Base-by-base conservation (phyloP, 306 rosid species). In the Lathyrus sativus region DNA sequence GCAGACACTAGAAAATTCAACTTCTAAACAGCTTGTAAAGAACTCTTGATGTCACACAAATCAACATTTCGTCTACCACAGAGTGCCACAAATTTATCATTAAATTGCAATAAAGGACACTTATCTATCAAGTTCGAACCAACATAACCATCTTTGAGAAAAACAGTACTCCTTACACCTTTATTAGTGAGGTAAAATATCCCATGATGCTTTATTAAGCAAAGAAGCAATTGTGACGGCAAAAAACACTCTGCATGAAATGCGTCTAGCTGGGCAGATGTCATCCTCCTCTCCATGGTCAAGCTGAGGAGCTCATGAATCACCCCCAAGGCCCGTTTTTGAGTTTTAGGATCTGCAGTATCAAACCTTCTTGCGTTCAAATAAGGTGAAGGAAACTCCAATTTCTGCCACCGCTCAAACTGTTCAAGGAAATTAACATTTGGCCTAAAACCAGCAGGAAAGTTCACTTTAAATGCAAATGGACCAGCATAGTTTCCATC, bases 301-400 rank as follows among this genome's bases (percentile, higher is more conserved):
- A 92, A 81, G 75, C 96, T 86, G 26, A 92, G 84, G 5, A 92
- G 88, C 86, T 92, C 98, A 42, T 92, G 96, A 68, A 92, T 84
- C 67, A 90, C 91, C 0, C 81, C 96, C 17, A 92, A 84, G 7
- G 82, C 79, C 7, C 93, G 82, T 79, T 92, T 92, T 42, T 88
- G 85, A 7, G 96, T 74, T 76, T 75, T 85, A 1, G 93, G 90
- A 75, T 86, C 91, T 22, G 84, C 73, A 35, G 64, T 70, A 18
- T 86, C 87, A 11, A 92, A 81, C 74, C 95, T 89, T 82, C 93
- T 89, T 0, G 96, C 98, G 33, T 77, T 92, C 75, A 92, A 73
- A 80, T 89, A 92, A 0, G 96, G 98, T 38, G 92, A 87, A 68
- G 95, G 95, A 80, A 89, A 89, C 35, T 89, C 95, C 86, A 87